A percentile compares a stretch with the other conserved stretches of the same genome.
Conservation (phyloP, 257 asterid species). For the Phtheirospermum japonicum region DNA sequence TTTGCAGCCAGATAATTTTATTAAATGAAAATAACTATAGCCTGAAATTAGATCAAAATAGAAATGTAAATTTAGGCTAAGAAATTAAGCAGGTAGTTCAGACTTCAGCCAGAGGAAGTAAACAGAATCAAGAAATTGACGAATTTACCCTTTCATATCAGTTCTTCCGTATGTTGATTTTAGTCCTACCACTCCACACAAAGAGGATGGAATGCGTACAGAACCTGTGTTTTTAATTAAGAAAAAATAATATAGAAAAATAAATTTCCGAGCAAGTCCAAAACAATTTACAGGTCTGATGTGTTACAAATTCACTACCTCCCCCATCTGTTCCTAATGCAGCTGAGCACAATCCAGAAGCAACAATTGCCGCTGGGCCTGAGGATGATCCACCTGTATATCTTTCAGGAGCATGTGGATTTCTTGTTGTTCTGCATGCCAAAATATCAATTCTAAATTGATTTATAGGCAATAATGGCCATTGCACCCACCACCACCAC, state of each 20-base stretch:
- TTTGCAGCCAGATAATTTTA: background rate
- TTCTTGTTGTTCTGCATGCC: constrained; percentile 82
- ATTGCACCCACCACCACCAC: constrained; percentile 8
- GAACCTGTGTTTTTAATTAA: constrained; percentile 63
- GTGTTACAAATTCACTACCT: constrained; percentile 58
- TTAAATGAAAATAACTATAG: constrained; percentile 3
- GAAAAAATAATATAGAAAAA: constrained; percentile 26
- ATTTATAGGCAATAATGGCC: constrained; percentile 5
- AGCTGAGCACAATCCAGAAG: constrained; percentile 94
- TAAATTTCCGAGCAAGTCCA: constrained; percentile 4
- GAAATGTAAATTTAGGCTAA: background rate
- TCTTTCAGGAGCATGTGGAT: constrained; percentile 93
- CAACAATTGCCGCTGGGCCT: constrained; percentile 97
- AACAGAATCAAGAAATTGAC: constrained; percentile 22
- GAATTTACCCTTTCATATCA: constrained; percentile 74
- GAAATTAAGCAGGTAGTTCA: constrained; percentile 9
- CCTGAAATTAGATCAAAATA: constrained; percentile 10
- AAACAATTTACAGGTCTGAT: constrained; percentile 28
- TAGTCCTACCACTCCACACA: constrained; percentile 96
- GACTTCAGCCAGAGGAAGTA: constrained; percentile 22
- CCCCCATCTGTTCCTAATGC: constrained; percentile 99
- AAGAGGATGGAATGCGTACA: constrained; percentile 89
- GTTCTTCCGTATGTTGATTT: constrained; percentile 91
- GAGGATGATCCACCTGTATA: constrained; percentile 99
- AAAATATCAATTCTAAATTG: constrained; percentile 14